phyloP scores from a whole-genome alignment of 129 eudicot genomes.

The Pittosporum tobira region DNA sequence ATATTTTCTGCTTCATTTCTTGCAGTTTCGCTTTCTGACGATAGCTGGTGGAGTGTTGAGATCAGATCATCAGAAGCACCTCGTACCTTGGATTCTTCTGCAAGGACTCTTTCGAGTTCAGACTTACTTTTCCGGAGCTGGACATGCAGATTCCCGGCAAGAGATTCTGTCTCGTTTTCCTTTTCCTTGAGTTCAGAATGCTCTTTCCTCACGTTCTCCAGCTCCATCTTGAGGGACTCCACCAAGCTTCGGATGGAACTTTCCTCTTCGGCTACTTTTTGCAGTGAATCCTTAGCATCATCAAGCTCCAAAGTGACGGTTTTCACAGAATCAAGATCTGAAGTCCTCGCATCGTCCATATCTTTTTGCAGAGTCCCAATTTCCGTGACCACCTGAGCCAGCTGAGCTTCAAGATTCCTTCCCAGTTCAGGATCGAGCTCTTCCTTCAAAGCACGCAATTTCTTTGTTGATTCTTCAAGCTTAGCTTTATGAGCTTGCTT shows the following conservation, averaged over 20 bases:
- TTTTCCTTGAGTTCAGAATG: slow-evolving; percentile 63
- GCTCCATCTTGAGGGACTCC: slow-evolving; percentile 57
- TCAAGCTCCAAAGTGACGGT: slow-evolving; percentile 55
- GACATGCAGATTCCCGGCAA: slow-evolving; percentile 61
- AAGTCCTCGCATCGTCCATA: slow-evolving; percentile 39
- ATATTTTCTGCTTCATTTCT: slow-evolving; percentile 63
- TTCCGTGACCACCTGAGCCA: slow-evolving; percentile 40
- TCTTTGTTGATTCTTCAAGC: slow-evolving; percentile 60
- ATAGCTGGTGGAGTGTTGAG: slow-evolving; percentile 48
- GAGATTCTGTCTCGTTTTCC: slow-evolving; percentile 64
- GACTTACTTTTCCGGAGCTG: slow-evolving; percentile 64
- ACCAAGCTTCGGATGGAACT: slow-evolving; percentile 44
- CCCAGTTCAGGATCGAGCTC: slow-evolving; percentile 40
- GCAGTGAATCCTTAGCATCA: slow-evolving; percentile 73
- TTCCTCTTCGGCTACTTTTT: slow-evolving; percentile 71
- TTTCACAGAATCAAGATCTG: slow-evolving; percentile 62
- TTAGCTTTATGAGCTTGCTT: slow-evolving; percentile 52
- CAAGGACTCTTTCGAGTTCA: slow-evolving; percentile 54
- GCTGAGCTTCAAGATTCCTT: slow-evolving; percentile 42
- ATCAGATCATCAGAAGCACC: slow-evolving; percentile 69
- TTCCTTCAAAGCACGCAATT: slow-evolving; percentile 44
- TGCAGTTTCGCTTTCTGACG: slow-evolving; percentile 49
- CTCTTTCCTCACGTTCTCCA: slow-evolving; percentile 52
- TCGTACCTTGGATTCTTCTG: slow-evolving; percentile 53
- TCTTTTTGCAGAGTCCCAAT: slow-evolving; percentile 42